Percentiles rank a stretch among this genome's conserved stretches.
These are phyloP conservation scores for Rhexocercosporidium sp. DNA, from an alignment of 2,329 filamentous ascomycete genomes.

Conservation along the genomic window DNA sequence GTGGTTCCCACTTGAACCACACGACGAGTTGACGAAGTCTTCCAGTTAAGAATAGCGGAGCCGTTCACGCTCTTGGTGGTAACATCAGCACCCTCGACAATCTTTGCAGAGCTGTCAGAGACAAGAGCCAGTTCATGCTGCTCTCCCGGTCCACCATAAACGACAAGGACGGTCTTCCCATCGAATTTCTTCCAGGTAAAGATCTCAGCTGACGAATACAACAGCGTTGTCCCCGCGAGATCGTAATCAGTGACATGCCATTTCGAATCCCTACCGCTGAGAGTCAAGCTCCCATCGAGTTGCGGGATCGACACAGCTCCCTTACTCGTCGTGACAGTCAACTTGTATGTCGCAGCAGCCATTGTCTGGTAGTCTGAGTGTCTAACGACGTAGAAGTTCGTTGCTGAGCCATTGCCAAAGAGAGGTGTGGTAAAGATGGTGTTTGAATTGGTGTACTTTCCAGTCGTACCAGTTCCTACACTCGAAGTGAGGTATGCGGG, in stretches of 20 bases:
- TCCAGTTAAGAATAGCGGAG: slow-evolving; percentile 58
- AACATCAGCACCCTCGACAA: slow-evolving; percentile 39
- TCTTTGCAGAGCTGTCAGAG: slow-evolving; percentile 40
- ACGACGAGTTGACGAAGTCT: slow-evolving; percentile 57
- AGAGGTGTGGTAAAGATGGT: slow-evolving; percentile 60
- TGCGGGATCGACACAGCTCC: slow-evolving; percentile 64
- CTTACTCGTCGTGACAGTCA: slow-evolving; percentile 65
- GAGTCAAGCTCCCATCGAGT: slow-evolving; percentile 58
- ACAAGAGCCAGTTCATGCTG: slow-evolving; percentile 64
- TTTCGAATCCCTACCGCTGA: slow-evolving; percentile 70
- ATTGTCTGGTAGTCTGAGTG: slow-evolving; percentile 69
- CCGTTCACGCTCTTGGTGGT: slow-evolving; percentile 47
- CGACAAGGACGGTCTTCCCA: slow-evolving; percentile 61
- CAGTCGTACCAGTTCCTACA: slow-evolving; percentile 52
- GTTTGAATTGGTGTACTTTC: slow-evolving; percentile 59
- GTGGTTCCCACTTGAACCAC: slow-evolving; percentile 53
- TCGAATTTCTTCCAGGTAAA: slow-evolving; percentile 71
- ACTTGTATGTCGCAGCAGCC: slow-evolving; percentile 62
- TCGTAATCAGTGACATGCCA: slow-evolving; percentile 67
- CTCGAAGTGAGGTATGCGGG: slow-evolving; percentile 69
- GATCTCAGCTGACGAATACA: slow-evolving; percentile 74
- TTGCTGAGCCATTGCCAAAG: slow-evolving; percentile 55
- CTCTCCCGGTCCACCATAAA: slow-evolving; percentile 68
- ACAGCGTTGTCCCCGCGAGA: slow-evolving; percentile 60
- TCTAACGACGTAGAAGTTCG: slow-evolving; percentile 68